phyloP scores from a whole-genome alignment of 2,329 filamentous ascomycete genomes.

The Xylariaceae sp. region DNA sequence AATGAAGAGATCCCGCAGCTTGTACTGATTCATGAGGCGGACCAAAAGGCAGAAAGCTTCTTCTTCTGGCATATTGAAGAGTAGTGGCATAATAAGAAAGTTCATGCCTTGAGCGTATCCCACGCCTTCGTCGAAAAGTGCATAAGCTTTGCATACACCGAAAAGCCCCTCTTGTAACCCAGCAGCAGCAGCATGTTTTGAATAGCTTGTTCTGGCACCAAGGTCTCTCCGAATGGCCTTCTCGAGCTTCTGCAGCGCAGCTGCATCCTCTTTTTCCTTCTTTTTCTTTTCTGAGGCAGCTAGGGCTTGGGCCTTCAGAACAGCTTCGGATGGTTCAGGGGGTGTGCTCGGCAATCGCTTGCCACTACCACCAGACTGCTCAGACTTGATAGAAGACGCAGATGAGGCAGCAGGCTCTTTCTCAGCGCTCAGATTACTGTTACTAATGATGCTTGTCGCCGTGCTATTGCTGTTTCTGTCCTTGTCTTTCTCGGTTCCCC shows the following conservation, averaged over 20 bases:
- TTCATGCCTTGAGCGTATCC: slow-evolving; percentile 99
- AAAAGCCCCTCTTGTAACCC: slow-evolving; percentile 94
- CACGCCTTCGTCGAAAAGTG: slow-evolving; percentile 90
- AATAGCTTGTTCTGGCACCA: slow-evolving; percentile 92
- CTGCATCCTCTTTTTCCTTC: slow-evolving; percentile 79
- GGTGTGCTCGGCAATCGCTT: slow-evolving; percentile 62
- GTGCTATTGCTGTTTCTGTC: slow-evolving; percentile 64
- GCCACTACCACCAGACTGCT: slow-evolving; percentile 68
- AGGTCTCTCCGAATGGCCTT: slow-evolving; percentile 91
- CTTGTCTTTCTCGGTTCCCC: slow-evolving; percentile 82
- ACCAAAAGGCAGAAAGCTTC: slow-evolving; percentile 95
- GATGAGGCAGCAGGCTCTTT: slow-evolving; percentile 78
- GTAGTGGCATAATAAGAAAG: slow-evolving; percentile 92
- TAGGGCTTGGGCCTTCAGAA: slow-evolving; percentile 69
- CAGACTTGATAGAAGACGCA: slow-evolving; percentile 83
- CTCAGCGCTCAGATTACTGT: slow-evolving; percentile 62
- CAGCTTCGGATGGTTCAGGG: slow-evolving; percentile 68
- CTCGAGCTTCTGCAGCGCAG: slow-evolving; percentile 80
- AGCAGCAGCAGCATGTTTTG: slow-evolving; percentile 90
- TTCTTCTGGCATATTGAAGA: slow-evolving; percentile 98
- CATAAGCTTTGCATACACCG: slow-evolving; percentile 96
- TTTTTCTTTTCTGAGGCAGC: slow-evolving; percentile 74
- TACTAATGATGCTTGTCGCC: slow-evolving; percentile 58
- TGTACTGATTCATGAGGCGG: slow-evolving; percentile 95
- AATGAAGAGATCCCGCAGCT: slow-evolving; percentile 89